A percentile compares a stretch with the other conserved stretches of the same genome.
phyloP scores from a whole-genome alignment of 352 stramenopile species.

The Phytopythium aichiense region DNA sequence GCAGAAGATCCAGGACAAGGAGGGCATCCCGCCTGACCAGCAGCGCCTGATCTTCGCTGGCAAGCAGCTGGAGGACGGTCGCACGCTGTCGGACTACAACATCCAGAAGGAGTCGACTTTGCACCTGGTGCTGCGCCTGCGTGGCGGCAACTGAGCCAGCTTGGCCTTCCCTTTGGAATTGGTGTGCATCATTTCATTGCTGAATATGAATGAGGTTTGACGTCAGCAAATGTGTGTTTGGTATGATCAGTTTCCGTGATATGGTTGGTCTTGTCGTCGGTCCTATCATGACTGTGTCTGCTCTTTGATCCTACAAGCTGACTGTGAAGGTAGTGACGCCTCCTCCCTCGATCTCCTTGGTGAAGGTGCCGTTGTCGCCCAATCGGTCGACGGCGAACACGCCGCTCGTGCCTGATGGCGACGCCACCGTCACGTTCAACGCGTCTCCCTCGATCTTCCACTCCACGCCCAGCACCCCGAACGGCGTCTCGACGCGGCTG shows the following conservation, averaged over 20 bases:
- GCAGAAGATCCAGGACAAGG: slow-evolving; percentile 93
- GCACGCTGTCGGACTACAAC: slow-evolving; percentile 90
- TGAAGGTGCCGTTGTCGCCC: background rate
- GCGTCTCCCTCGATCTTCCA: background rate
- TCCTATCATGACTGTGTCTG: no score
- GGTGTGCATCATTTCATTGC: background rate
- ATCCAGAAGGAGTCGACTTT: slow-evolving; percentile 94
- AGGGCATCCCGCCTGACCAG: slow-evolving; percentile 91
- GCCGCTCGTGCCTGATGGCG: background rate
- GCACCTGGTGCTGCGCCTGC: slow-evolving; percentile 88
- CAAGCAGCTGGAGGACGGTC: slow-evolving; percentile 91
- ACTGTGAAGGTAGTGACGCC: background rate
- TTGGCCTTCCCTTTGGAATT: slow-evolving; percentile 31
- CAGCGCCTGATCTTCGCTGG: slow-evolving; percentile 95
- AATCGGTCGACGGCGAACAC: background rate
- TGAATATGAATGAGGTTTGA: slow-evolving; percentile 7
- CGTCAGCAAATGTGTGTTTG: background rate
- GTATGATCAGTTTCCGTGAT: background rate
- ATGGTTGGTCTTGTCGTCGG: background rate
- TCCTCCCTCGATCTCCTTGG: background rate
- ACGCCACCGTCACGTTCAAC: background rate
- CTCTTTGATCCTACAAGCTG: background rate
- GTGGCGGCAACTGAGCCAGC: slow-evolving; percentile 29
- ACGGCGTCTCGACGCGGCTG: background rate
- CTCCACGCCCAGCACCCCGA: background rate